Conservation (phyloP, 768 basidiomycete genomes). For the Naganishia randhawae region DNA sequence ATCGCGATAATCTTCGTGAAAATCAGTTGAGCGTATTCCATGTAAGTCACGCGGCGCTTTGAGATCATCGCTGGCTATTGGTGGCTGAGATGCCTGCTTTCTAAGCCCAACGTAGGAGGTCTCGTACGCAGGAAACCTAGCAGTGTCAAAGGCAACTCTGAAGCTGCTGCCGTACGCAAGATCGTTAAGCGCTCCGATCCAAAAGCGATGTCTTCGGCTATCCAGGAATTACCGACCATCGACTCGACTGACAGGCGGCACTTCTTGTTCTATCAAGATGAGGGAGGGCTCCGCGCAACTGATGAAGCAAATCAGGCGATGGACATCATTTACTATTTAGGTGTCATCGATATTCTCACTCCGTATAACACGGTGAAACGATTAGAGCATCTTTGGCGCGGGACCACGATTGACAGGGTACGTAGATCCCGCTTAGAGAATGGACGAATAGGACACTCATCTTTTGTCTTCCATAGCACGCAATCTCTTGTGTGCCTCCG, state of each 20-base stretch:
- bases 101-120: conserved; percentile 71
- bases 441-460: not conserved
- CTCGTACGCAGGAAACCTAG: conserved; percentile 61
- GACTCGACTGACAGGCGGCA: conserved; percentile 62
- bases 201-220: conserved; percentile 61
- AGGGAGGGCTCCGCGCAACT: conserved; percentile 85
- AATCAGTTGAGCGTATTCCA: conserved; percentile 90
- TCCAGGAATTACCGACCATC: conserved; percentile 60
- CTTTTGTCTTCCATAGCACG: conserved; percentile 60
- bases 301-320: conserved; percentile 72
- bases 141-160: conserved; percentile 61
- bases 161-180: conserved; percentile 77
- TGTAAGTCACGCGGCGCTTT: conserved; percentile 51
- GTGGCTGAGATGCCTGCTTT: conserved; percentile 6
- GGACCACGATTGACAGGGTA: conserved; percentile 74
- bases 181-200: conserved; percentile 80
- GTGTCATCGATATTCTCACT: conserved; percentile 94
- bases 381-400: conserved; percentile 88
- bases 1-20: conserved; percentile 82
- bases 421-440: conserved; percentile 10
- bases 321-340: conserved; percentile 85
- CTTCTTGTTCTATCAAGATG: conserved; percentile 94
- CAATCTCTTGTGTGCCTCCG: conserved; percentile 89
- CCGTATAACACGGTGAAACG: conserved; percentile 76
- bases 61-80: not conserved